These are phyloP conservation scores for Cyclanthera cordifolia DNA, from an alignment of 306 rosid species.

Conservation along the genomic window DNA sequence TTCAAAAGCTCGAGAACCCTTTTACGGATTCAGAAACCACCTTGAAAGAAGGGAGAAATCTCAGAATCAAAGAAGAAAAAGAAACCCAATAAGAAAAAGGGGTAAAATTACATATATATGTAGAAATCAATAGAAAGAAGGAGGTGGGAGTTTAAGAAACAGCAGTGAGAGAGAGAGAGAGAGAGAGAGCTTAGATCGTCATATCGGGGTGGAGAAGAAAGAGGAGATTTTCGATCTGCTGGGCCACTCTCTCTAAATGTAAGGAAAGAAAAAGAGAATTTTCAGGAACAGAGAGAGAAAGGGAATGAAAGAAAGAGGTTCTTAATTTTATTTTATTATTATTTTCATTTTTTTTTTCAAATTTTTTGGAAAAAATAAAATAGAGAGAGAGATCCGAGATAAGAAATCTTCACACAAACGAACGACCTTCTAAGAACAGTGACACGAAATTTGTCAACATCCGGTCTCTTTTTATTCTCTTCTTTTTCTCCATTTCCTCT, in stretches of 20 bases:
- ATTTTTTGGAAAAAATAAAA: slow-evolving; percentile 9
- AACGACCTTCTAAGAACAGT: slow-evolving; percentile 98
- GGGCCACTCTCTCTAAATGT: slow-evolving; percentile 64
- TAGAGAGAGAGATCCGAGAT: slow-evolving; percentile 94
- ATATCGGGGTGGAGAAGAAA: slow-evolving; percentile 35
- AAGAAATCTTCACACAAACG: slow-evolving; percentile 90
- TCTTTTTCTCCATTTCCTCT: slow-evolving; percentile 60
- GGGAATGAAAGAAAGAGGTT: slow-evolving; percentile 7
- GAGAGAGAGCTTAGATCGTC: slow-evolving; percentile 75
- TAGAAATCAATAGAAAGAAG: slow-evolving; percentile 12
- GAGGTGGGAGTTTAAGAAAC: slow-evolving; percentile 45
- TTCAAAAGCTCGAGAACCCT: slow-evolving; percentile 34
- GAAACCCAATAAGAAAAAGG: slow-evolving; percentile 22
- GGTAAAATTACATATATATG: not conserved
- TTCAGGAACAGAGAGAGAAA: slow-evolving; percentile 31
- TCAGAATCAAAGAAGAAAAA: slow-evolving; percentile 25
- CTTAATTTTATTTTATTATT: slow-evolving; percentile 4
- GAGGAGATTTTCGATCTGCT: slow-evolving; percentile 83
- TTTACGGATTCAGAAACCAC: slow-evolving; percentile 25
- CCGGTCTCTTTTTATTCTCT: slow-evolving; percentile 99
- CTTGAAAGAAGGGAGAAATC: slow-evolving; percentile 27
- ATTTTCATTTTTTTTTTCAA: not conserved
- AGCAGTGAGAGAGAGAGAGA: too few species aligned
- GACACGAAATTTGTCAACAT: slow-evolving; percentile 99
- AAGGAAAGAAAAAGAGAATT: slow-evolving; percentile 14